phyloP scores from a whole-genome alignment of 2,329 filamentous ascomycete genomes.

The Pseudogymnoascus sp. region DNA sequence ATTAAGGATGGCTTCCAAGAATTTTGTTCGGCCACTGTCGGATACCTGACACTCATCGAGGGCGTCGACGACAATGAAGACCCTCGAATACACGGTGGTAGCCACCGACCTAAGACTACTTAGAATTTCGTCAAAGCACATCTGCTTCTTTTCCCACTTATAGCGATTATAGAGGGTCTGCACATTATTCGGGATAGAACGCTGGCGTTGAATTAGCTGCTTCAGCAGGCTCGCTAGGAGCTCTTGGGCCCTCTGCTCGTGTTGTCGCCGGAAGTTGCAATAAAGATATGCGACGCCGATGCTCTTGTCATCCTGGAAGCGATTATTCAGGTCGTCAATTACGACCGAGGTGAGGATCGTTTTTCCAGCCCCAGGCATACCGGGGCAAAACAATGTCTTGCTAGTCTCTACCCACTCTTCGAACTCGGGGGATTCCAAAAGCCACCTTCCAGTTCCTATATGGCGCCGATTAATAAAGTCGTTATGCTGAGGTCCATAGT shows the following conservation, averaged over 20 bases:
- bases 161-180: conserved; percentile 26
- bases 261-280: conserved; percentile 28
- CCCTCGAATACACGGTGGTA: conserved; percentile 15
- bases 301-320: conserved; percentile 18
- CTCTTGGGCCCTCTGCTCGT: conserved; percentile 32
- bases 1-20: conserved; percentile 17
- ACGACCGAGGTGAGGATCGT: conserved; percentile 39
- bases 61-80: conserved; percentile 18
- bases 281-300: conserved; percentile 31
- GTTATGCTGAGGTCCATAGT: conserved; percentile 22
- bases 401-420: conserved; percentile 11
- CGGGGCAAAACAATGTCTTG: conserved; percentile 38
- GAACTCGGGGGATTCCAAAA: conserved; percentile 12
- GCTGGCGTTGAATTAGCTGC: conserved; percentile 29
- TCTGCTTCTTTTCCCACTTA: conserved; percentile 19
- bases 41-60: conserved; percentile 14
- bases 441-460: conserved; percentile 14
- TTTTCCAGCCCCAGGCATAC: conserved; percentile 44
- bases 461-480: conserved; percentile 12
- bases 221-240: conserved; percentile 33
- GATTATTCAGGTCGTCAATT: conserved; percentile 33
- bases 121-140: conserved; percentile 23
- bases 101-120: conserved; percentile 18
- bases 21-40: conserved; percentile 2
- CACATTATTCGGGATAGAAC: conserved; percentile 25